phyloP scores from a whole-genome alignment of 2,329 filamentous ascomycete genomes.

The Epichloe sp. region DNA sequence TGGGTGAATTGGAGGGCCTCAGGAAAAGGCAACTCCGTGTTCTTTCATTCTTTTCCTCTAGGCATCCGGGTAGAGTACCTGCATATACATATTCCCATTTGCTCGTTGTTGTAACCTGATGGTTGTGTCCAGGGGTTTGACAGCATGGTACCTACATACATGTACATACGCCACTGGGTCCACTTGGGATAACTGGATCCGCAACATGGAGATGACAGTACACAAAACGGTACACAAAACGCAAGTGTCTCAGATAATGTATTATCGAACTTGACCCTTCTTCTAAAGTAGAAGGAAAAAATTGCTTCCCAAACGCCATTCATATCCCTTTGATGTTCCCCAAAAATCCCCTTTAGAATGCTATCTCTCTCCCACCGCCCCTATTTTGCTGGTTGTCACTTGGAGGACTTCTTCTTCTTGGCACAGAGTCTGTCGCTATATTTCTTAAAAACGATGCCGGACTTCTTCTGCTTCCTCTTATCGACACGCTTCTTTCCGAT shows the following conservation, averaged over 20 bases:
- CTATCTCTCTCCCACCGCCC: neutral
- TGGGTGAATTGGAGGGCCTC: neutral
- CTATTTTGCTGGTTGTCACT: slow-evolving; percentile 1
- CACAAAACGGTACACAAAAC: neutral
- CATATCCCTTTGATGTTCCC: neutral
- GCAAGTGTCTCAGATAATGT: neutral
- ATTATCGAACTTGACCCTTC: neutral
- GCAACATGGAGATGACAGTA: neutral
- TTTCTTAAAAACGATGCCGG: slow-evolving; percentile 46
- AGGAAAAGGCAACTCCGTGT: neutral
- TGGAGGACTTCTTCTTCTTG: slow-evolving; percentile 26
- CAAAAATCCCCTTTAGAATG: neutral
- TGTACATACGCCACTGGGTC: neutral
- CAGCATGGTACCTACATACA: neutral
- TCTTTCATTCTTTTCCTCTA: neutral
- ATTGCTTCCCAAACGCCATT: neutral
- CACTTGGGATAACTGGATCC: neutral
- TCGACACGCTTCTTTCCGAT: slow-evolving; percentile 38
- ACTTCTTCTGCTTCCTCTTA: slow-evolving; percentile 43
- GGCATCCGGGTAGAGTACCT: neutral
- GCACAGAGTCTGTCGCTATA: slow-evolving; percentile 37
- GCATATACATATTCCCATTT: neutral
- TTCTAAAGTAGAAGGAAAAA: neutral
- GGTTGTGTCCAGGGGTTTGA: neutral
- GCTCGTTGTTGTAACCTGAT: neutral